Percentiles rank a stretch among this genome's conserved stretches.
These are phyloP conservation scores for Tuber microsphaerosporum DNA, from an alignment of 495 filamentous ascomycete genomes.

Conservation along the genomic window DNA sequence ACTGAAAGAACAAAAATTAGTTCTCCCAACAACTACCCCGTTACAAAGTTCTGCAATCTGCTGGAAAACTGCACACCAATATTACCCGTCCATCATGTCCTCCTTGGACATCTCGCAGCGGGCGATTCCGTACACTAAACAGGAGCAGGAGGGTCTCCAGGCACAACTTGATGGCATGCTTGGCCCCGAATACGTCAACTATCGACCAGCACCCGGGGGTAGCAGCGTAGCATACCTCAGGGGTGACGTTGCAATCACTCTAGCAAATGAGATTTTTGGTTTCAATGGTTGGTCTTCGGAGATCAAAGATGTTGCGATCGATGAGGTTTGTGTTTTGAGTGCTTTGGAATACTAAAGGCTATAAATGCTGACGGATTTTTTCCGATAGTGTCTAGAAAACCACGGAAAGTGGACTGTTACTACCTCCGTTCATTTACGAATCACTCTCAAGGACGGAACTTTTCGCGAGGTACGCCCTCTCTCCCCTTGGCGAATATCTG, in stretches of 20 bases:
- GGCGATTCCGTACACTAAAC: conserved; percentile 59
- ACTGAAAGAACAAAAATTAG: background rate
- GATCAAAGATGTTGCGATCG: conserved; percentile 81
- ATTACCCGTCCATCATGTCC: background rate
- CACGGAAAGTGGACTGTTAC: conserved; percentile 68
- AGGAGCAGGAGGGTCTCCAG: conserved; percentile 82
- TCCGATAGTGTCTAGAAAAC: conserved; percentile 59
- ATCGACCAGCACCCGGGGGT: conserved; percentile 69
- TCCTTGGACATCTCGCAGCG: background rate
- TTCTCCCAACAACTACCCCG: background rate
- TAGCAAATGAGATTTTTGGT: conserved; percentile 96
- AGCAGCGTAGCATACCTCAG: conserved; percentile 84
- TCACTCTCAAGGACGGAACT: conserved; percentile 84
- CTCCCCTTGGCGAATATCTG: background rate
- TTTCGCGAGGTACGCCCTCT: conserved; percentile 61
- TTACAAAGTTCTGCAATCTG: background rate
- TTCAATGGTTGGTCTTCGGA: conserved; percentile 97
- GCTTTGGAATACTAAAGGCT: background rate
- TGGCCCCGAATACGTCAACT: conserved; percentile 93
- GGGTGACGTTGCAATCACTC: conserved; percentile 86
- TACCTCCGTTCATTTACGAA: conserved; percentile 76
- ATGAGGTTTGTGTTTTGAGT: conserved; percentile 57
- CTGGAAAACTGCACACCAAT: background rate
- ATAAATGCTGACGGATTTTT: conserved; percentile 30
- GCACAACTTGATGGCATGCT: conserved; percentile 80